Base-by-base conservation (phyloP, 139 green algal species). In the Closterium sp. region DNA sequence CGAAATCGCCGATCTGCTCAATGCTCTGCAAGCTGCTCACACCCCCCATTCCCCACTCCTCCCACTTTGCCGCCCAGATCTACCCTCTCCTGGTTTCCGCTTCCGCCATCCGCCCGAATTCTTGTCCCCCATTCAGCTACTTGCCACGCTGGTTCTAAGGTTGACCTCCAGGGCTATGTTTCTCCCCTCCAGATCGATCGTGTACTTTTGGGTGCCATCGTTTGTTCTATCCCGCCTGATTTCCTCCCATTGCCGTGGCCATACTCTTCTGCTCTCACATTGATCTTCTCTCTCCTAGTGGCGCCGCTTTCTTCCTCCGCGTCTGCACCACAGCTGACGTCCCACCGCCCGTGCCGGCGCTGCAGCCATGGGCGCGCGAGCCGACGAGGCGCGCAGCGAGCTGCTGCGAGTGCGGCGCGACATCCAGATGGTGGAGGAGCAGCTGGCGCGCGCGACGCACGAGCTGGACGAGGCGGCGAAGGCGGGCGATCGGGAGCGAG, bases 401-500 rank as follows among this genome's bases (percentile, higher is more conserved):
- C 85, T 88, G 85, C 85, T 88, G 31, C 85, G 85, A 32, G 85
- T 88, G 85, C 85, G 85, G 33, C 85, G 85, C 85, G 85, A 88
- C 31, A 32, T 88, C 30, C 30, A 32, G 16, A 55, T 12, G 30
- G 85, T 88, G 85, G 85, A 88, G 85, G 85, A 34, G 85, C 85
- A 55, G 85, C 33, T 88, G 33, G 85, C 31, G 85, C 30, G 85
- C 0, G 85, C 34, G 33, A 31, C 25, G 8, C 85, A 33, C 19
- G 85, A 88, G 30, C 28, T 43, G 30, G 85, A 88, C 85, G 85
- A 43, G 33, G 85, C 85, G 7, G 85, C 31, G n/a, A n/a, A 88
- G 85, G 30, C 28, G 31, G 32, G 31, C 31, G 85, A 88, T 33
- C 33, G 85, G 0, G 85, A 43, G 33, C 33, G 34, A 88, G 31